Evolutionary conservation across 208 protist genomes (phyloP).

Genomic region (Leishmania martiniquensis): DNA sequence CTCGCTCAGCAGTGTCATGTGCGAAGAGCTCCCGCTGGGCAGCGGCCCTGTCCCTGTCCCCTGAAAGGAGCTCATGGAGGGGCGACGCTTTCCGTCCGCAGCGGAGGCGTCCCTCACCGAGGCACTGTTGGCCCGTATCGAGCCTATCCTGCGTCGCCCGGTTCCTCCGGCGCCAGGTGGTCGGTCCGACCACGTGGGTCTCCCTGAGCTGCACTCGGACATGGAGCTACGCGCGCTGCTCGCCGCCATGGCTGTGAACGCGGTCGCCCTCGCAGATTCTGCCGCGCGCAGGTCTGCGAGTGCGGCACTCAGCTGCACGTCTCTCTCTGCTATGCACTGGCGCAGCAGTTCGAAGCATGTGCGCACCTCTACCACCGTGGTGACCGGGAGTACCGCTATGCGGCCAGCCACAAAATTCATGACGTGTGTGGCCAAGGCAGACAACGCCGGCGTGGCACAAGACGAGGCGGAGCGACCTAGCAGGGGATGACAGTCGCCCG

Average conservation of each 20-base stretch:
- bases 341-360: constrained; percentile 83
- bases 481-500: not conserved
- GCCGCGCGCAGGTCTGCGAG: constrained; percentile 35
- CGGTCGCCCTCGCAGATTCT: constrained; percentile 20
- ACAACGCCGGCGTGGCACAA: not conserved
- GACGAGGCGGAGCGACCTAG: not conserved
- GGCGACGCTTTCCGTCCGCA: not conserved
- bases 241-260: not conserved
- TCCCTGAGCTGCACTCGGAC: not conserved
- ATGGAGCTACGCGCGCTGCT: not conserved
- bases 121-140: not conserved
- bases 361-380: constrained; percentile 82
- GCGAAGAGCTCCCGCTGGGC: not conserved
- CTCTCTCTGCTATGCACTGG: constrained; percentile 38
- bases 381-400: constrained; percentile 63
- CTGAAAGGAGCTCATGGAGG: not conserved
- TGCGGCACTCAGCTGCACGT: constrained; percentile 27
- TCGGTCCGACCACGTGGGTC: not conserved
- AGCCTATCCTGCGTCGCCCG: not conserved
- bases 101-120: not conserved
- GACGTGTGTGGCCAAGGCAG: constrained; percentile 51
- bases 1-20: constrained; percentile 20
- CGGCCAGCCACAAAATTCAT: constrained; percentile 67
- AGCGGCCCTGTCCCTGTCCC: not conserved
- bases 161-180: constrained; percentile 9